Conservation (phyloP, 2,329 filamentous ascomycete genomes). For the Nannizziopsis barbatae region DNA sequence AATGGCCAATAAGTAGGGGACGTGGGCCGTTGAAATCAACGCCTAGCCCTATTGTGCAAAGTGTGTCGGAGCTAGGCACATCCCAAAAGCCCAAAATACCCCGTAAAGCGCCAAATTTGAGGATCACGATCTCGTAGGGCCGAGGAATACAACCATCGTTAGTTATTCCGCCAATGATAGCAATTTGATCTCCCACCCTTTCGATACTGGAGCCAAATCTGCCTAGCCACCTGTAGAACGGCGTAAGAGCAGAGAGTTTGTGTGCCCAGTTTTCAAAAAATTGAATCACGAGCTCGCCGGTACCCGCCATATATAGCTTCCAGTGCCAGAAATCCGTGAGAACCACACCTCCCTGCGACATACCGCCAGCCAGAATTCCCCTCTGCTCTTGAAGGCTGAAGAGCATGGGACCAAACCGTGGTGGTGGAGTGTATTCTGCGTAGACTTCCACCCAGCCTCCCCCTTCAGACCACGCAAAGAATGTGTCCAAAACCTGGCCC, state of each 20-base stretch:
- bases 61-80: slow-evolving; percentile 20
- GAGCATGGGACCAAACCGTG: slow-evolving; percentile 48
- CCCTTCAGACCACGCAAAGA: slow-evolving; percentile 44
- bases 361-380: slow-evolving; percentile 63
- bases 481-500: slow-evolving; percentile 41
- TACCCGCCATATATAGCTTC: slow-evolving; percentile 40
- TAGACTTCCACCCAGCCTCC: slow-evolving; percentile 40
- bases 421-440: slow-evolving; percentile 30
- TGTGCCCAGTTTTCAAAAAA: too few relatives aligned
- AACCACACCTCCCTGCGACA: slow-evolving; percentile 53
- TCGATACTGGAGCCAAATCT: slow-evolving; percentile 45
- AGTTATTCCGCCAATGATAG: slow-evolving; percentile 45
- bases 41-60: slow-evolving; percentile 10
- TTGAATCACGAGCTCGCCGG: slow-evolving; percentile 23
- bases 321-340: slow-evolving; percentile 55
- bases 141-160: slow-evolving; percentile 28
- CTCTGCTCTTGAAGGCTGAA: slow-evolving; percentile 30
- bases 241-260: slow-evolving; percentile 18
- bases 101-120: slow-evolving; percentile 21
- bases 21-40: slow-evolving; percentile 31
- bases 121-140: slow-evolving; percentile 45
- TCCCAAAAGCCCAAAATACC: slow-evolving; percentile 17
- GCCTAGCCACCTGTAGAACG: slow-evolving; percentile 25
- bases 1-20: slow-evolving; percentile 63
- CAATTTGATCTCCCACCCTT: slow-evolving; percentile 34